Evolutionary conservation across 106 monocot genomes (phyloP).

Genomic region (Dendrobium nobile): DNA sequence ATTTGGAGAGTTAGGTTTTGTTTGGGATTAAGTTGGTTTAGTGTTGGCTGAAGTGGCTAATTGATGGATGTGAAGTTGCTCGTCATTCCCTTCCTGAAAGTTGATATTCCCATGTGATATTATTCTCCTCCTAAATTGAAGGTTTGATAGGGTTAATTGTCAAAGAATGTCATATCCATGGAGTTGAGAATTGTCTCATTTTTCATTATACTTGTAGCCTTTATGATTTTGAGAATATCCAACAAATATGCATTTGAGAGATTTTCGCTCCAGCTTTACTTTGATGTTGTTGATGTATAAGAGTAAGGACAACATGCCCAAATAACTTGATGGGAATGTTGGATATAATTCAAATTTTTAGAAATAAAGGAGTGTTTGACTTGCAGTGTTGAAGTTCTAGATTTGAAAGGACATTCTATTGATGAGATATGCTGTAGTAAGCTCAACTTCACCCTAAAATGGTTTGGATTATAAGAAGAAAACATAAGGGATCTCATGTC

Average conservation of each 20-base stretch:
- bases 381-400: conserved; percentile 1
- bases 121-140: neutral
- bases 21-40: no score
- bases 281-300: neutral
- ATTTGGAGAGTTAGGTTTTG: neutral
- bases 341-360: neutral
- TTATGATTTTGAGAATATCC: neutral
- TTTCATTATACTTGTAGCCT: neutral
- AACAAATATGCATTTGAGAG: neutral
- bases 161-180: neutral
- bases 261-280: neutral
- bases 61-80: no score
- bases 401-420: conserved; percentile 9
- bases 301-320: neutral
- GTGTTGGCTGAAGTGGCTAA: no score
- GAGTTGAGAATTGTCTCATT: neutral
- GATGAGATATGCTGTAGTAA: conserved; percentile 11
- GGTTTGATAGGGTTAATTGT: neutral
- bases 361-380: neutral
- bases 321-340: neutral
- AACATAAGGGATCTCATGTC: neutral
- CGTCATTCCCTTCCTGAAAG: neutral
- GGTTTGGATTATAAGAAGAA: conserved; percentile 7
- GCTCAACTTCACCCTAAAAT: conserved; percentile 6
- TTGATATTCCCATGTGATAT: conserved; percentile 1